Percentiles rank a stretch among this genome's conserved stretches.
Conservation (phyloP, 345 rosid species). For the Hibiscus trionum region DNA sequence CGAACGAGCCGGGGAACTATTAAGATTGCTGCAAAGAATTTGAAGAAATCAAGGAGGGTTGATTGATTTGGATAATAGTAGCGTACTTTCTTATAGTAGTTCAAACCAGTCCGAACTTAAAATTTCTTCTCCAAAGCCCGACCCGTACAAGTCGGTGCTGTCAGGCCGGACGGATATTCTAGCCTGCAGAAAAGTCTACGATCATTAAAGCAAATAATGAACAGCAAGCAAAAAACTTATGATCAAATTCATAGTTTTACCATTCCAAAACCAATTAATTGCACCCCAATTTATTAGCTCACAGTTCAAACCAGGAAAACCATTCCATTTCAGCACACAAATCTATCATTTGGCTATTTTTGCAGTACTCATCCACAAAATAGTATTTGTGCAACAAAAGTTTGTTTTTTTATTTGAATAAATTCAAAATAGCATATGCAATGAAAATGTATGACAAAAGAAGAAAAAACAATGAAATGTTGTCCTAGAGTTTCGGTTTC, state of each 20-base stretch:
- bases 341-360: neutral
- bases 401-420: neutral
- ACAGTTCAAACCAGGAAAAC: neutral
- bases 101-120: neutral
- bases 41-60: neutral
- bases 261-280: neutral
- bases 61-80: too few species aligned
- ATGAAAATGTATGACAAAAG: neutral
- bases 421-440: neutral
- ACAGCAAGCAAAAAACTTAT: neutral
- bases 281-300: neutral
- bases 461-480: neutral
- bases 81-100: too few species aligned
- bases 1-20: neutral
- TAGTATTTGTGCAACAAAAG: neutral
- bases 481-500: constrained; percentile 43
- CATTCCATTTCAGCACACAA: neutral
- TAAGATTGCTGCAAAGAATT: neutral
- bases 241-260: neutral
- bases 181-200: neutral
- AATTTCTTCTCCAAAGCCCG: neutral
- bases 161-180: neutral
- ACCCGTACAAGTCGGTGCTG: neutral
- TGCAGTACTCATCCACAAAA: neutral
- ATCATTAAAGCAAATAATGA: neutral